These are phyloP conservation scores for Rostrohypoxylon terebratum DNA, from an alignment of 495 filamentous ascomycete species.

Conservation along the genomic window DNA sequence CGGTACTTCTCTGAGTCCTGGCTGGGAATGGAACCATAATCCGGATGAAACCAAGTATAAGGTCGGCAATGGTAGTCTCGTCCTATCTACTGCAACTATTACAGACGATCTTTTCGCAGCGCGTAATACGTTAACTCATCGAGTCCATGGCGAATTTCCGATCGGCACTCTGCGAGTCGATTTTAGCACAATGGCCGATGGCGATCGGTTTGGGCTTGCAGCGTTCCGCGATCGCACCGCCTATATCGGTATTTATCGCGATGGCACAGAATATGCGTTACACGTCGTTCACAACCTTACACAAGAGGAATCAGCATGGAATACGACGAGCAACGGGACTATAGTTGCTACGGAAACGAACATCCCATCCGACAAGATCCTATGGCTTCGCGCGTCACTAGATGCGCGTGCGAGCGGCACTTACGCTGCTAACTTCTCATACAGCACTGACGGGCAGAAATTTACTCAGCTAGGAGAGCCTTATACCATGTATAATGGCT, in stretches of 20 bases:
- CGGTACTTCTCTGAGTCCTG: constrained; percentile 50
- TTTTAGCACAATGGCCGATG: constrained; percentile 59
- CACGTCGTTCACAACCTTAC: constrained; percentile 40
- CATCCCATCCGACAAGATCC: constrained; percentile 31
- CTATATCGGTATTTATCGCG: constrained; percentile 62
- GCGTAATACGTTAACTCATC: constrained; percentile 67
- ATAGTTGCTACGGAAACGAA: constrained; percentile 50
- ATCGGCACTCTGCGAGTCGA: constrained; percentile 62
- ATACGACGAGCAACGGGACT: constrained; percentile 54
- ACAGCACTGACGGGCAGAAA: constrained; percentile 62
- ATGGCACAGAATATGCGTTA: constrained; percentile 41
- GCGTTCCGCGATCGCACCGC: constrained; percentile 64
- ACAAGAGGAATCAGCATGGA: constrained; percentile 52
- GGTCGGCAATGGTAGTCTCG: constrained; percentile 47
- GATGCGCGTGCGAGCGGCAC: constrained; percentile 35
- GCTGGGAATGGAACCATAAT: constrained; percentile 75
- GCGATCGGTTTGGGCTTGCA: constrained; percentile 64
- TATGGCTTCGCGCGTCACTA: constrained; percentile 56
- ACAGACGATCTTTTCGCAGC: constrained; percentile 65
- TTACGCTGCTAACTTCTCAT: constrained; percentile 57
- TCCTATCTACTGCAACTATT: constrained; percentile 62
- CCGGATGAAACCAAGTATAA: constrained; percentile 58
- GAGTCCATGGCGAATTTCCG: constrained; percentile 62
- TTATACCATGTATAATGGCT: constrained; percentile 59
- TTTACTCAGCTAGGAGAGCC: constrained; percentile 58